phyloP scores from a whole-genome alignment of 257 asterid species.

The Solanum microdontum region DNA sequence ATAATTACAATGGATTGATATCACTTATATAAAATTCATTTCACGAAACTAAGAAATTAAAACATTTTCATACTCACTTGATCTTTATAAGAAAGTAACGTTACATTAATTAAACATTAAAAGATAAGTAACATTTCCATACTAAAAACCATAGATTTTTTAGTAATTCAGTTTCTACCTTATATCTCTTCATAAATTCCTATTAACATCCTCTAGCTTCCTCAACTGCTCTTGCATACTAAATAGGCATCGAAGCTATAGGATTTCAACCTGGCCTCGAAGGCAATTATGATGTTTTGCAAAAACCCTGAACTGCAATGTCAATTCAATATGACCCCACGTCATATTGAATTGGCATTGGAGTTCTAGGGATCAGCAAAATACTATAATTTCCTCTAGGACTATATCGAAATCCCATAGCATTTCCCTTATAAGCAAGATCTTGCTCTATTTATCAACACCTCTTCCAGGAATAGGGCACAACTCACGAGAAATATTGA shows the following conservation, averaged over 20 bases:
- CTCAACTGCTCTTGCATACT: conserved; percentile 69
- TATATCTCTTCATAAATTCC: conserved; percentile 64
- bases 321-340: neutral
- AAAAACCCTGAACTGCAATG: no score
- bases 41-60: no score
- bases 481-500: neutral
- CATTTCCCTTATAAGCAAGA: neutral
- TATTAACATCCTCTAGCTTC: conserved; percentile 73
- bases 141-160: neutral
- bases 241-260: neutral
- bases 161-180: conserved; percentile 21
- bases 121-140: neutral
- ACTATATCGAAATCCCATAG: neutral
- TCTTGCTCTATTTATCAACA: no score
- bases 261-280: neutral
- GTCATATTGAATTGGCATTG: neutral
- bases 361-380: neutral
- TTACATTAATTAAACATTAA: neutral
- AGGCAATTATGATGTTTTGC: neutral
- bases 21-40: no score
- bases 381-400: neutral
- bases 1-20: neutral
- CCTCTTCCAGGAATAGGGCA: neutral
- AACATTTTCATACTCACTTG: neutral
- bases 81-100: neutral